Evolutionary conservation across 2,329 filamentous ascomycete species (phyloP), one percentile per base, ranked within the genome.

Genomic region (Apiospora kogelbergensis): DNA sequence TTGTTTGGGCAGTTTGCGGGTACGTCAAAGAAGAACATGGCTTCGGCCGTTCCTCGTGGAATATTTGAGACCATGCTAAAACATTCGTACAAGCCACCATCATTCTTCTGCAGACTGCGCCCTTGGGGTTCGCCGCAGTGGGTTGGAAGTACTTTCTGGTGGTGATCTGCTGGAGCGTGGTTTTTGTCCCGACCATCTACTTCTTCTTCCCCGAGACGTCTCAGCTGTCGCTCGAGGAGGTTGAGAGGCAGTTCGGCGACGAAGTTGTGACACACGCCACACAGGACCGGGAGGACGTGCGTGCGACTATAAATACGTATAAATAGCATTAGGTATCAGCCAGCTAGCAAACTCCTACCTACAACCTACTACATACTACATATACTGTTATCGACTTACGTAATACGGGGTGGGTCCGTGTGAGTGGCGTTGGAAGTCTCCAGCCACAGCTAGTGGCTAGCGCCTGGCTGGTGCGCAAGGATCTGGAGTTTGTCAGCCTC

Each of bases 71-170:
- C 5, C 3, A 37, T n/a, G 30, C 63, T 64, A 33, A 64, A 6
- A 15, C 5, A 30, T 30, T 2, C 9, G 6, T 1, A 15, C 6
- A 30, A 67, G 68, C 83, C 0, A 85, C 83, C 0, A 77, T 86
- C 1, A 82, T 86, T 26, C 78, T 85, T 0, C 77, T 86, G 0
- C 82, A 86, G 72, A 84, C 82, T 0, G 81, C 79, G 0, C 81
- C 82, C 0, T 80, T 80, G 67, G 81, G 81, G 0, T 82, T 85
- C 70, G 78, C 78, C 6, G 76, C 80, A 6, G 79, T 83, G 0
- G 83, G 83, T 6, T 86, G 84, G 84, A 85, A 84, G 73, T 86
- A 84, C 72, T 85, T 84, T 69, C 78, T 85, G 0, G 79, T 85
- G 33, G 80, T 85, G 41, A 83, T 85, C 37, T 76, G 76, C 65